Percentiles rank a stretch among this genome's conserved stretches.
These are phyloP conservation scores for Neonectria sp. DNA, from an alignment of 2,329 filamentous ascomycete genomes.

Conservation along the genomic window DNA sequence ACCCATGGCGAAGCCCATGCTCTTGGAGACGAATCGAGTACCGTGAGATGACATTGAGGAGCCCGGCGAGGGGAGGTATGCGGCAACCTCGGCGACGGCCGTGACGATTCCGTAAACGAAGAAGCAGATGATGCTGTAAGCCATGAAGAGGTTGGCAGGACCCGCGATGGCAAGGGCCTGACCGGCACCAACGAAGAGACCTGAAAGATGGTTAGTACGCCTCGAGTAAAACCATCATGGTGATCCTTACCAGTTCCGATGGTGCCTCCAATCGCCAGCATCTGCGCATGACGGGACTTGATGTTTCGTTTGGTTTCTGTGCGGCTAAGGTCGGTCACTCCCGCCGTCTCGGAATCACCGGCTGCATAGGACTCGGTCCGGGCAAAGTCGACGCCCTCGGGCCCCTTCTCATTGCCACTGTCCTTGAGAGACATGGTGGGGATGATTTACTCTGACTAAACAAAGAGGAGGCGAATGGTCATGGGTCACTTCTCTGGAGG, in stretches of 20 bases:
- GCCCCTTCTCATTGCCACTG: constrained; percentile 11
- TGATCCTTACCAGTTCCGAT: constrained; percentile 15
- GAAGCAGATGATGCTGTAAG: constrained; percentile 26
- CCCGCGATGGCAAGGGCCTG: constrained; percentile 22
- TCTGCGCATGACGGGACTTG: constrained; percentile 30
- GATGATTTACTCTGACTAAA: neutral
- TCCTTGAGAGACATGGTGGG: constrained; percentile 19
- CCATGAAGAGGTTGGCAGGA: constrained; percentile 19
- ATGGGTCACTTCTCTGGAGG: neutral
- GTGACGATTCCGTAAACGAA: constrained; percentile 30
- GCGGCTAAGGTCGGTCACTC: constrained; percentile 11
- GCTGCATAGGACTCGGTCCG: constrained; percentile 16
- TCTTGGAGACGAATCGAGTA: constrained; percentile 21
- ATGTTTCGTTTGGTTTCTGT: constrained; percentile 22
- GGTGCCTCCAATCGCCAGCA: constrained; percentile 27
- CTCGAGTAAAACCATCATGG: too few species aligned
- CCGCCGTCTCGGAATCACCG: constrained; percentile 18
- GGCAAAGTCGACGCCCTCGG: neutral
- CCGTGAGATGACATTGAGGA: constrained; percentile 26
- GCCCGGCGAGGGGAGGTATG: constrained; percentile 21
- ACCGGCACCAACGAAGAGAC: constrained; percentile 24
- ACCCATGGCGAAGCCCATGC: constrained; percentile 27
- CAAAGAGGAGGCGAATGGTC: neutral
- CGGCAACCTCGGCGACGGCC: constrained; percentile 23
- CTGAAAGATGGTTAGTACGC: too few species aligned